These are phyloP conservation scores for Emericellopsis cladophorae DNA, from an alignment of 2,329 filamentous ascomycete species.

Conservation along the genomic window DNA sequence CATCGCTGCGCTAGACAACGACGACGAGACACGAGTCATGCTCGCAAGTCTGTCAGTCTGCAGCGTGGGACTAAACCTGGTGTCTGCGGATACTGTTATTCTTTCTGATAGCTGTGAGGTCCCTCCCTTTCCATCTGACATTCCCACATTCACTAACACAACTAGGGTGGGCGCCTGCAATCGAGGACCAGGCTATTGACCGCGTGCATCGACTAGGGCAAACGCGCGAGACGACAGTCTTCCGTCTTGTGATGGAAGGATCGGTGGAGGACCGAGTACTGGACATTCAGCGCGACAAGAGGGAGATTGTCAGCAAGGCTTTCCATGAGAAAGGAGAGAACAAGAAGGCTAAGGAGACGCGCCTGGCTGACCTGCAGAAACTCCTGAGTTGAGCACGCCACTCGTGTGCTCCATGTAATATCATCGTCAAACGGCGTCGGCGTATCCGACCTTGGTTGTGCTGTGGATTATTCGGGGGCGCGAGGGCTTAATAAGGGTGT, in stretches of 20 bases:
- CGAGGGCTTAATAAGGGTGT: too few relatives aligned
- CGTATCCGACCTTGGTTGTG: too few relatives aligned
- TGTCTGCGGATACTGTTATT: slow-evolving; percentile 76
- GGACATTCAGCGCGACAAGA: slow-evolving; percentile 66
- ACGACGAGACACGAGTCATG: slow-evolving; percentile 59
- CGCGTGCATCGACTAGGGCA: slow-evolving; percentile 80
- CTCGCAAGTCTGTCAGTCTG: slow-evolving; percentile 74
- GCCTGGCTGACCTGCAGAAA: slow-evolving; percentile 41
- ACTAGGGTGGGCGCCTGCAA: slow-evolving; percentile 75
- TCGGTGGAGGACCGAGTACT: slow-evolving; percentile 74
- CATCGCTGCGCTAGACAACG: slow-evolving; percentile 52
- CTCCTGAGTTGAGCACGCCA: slow-evolving; percentile 21
- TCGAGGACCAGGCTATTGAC: slow-evolving; percentile 85
- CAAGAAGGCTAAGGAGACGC: slow-evolving; percentile 41
- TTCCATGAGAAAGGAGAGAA: slow-evolving; percentile 54
- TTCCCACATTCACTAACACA: background rate
- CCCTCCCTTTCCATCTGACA: background rate
- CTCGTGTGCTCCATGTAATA: background rate
- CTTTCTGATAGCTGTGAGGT: slow-evolving; percentile 59
- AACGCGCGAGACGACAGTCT: slow-evolving; percentile 65
- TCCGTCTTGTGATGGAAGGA: slow-evolving; percentile 67
- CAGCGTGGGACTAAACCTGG: slow-evolving; percentile 75
- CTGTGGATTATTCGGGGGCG: too few relatives aligned
- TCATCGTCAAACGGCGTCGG: too few relatives aligned
- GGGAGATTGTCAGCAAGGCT: slow-evolving; percentile 63